Conservation (phyloP, 495 filamentous ascomycete genomes). For the Penicillium desertorum region DNA sequence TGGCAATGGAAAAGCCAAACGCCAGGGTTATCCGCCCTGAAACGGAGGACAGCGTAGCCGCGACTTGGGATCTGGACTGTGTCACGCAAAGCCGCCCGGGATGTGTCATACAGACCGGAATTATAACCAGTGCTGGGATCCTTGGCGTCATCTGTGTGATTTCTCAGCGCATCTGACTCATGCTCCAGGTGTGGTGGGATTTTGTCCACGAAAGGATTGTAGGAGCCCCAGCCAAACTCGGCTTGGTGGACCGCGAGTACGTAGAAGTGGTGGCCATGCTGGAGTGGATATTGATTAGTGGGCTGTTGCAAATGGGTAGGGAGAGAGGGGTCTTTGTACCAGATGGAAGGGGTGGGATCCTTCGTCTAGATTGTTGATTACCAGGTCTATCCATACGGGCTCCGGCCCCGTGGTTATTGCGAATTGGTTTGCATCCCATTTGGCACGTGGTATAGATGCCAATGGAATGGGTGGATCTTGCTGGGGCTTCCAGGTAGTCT, state of each 20-base stretch:
- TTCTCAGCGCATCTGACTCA: neutral
- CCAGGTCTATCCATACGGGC: constrained; percentile 46
- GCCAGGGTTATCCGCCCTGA: constrained; percentile 66
- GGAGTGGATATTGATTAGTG: constrained; percentile 39
- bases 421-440: constrained; percentile 48
- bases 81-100: constrained; percentile 46
- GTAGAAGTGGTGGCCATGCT: constrained; percentile 87
- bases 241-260: constrained; percentile 52
- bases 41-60: constrained; percentile 62
- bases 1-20: constrained; percentile 62
- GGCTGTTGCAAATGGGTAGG: neutral
- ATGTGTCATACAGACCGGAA: constrained; percentile 39
- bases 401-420: constrained; percentile 29
- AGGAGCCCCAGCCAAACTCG: constrained; percentile 41
- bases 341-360: constrained; percentile 53
- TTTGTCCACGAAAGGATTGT: constrained; percentile 46
- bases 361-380: constrained; percentile 55
- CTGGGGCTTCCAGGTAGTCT: constrained; percentile 47
- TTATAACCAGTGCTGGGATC: neutral
- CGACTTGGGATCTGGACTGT: constrained; percentile 57
- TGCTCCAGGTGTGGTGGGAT: constrained; percentile 23
- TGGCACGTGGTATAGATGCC: constrained; percentile 25
- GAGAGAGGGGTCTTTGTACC: constrained; percentile 22
- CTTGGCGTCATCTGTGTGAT: neutral
- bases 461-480: constrained; percentile 32